These are phyloP conservation scores for Pneumocystis carinii DNA, from an alignment of 1,139 yeast genomes.

Conservation along the genomic window DNA sequence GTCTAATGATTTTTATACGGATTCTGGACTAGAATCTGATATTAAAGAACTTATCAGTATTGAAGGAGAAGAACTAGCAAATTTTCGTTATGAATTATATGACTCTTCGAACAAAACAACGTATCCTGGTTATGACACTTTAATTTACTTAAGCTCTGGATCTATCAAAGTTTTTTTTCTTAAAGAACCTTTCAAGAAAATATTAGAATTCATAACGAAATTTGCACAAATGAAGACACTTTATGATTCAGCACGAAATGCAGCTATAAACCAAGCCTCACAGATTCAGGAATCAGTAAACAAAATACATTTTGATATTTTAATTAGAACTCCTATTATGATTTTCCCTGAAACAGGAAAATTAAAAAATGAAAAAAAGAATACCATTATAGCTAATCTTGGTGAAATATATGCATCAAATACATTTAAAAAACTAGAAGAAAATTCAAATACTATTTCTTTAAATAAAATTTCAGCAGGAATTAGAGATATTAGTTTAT, in stretches of 20 bases:
- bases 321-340: slow-evolving; percentile 66
- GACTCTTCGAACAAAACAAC: slow-evolving; percentile 31
- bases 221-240: slow-evolving; percentile 75
- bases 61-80: slow-evolving; percentile 72
- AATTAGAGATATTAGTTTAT: slow-evolving; percentile 50
- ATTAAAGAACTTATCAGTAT: slow-evolving; percentile 58
- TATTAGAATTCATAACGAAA: slow-evolving; percentile 52
- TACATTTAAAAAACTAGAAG: slow-evolving; percentile 30
- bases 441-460: slow-evolving; percentile 17
- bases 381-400: slow-evolving; percentile 53
- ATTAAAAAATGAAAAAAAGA: slow-evolving; percentile 30
- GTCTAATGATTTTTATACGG: slow-evolving; percentile 60
- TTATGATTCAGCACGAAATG: slow-evolving; percentile 76
- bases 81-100: slow-evolving; percentile 67
- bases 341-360: slow-evolving; percentile 50
- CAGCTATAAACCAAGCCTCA: slow-evolving; percentile 57
- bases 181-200: slow-evolving; percentile 61
- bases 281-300: slow-evolving; percentile 44
- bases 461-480: slow-evolving; percentile 51
- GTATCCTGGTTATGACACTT: slow-evolving; percentile 37
- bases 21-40: slow-evolving; percentile 36
- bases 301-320: slow-evolving; percentile 54
- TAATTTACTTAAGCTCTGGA: slow-evolving; percentile 55
- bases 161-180: slow-evolving; percentile 61
- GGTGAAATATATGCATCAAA: slow-evolving; percentile 75